Conservation (phyloP, 2,329 filamentous ascomycete species). For the Colletotrichum spinosum region DNA sequence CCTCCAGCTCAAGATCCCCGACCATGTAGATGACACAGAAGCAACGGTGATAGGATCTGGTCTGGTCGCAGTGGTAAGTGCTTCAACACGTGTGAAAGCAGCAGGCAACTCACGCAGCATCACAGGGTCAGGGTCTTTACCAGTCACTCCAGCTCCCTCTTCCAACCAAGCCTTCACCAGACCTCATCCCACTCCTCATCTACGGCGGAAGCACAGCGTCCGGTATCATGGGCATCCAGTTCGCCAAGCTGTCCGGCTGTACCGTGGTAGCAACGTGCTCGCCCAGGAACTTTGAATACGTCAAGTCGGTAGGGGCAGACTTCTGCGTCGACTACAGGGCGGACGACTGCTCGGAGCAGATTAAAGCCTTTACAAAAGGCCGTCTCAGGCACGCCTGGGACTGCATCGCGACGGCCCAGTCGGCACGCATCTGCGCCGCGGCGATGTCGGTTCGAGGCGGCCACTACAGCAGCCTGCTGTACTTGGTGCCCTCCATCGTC, state of each 20-base stretch:
- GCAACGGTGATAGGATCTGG: constrained; percentile 57
- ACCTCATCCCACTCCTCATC: constrained; percentile 54
- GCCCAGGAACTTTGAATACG: constrained; percentile 51
- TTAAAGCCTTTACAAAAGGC: constrained; percentile 42
- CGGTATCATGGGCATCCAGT: constrained; percentile 63
- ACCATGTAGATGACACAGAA: constrained; percentile 58
- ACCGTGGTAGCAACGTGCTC: constrained; percentile 54
- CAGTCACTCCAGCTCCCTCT: constrained; percentile 57
- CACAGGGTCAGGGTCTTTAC: constrained; percentile 60
- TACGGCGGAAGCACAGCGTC: constrained; percentile 67
- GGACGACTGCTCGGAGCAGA: constrained; percentile 38
- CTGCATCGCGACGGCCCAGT: constrained; percentile 45
- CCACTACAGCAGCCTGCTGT: constrained; percentile 54
- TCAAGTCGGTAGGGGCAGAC: constrained; percentile 57
- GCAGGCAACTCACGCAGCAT: background rate
- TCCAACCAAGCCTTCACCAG: constrained; percentile 53
- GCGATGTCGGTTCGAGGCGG: constrained; percentile 44
- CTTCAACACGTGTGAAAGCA: background rate
- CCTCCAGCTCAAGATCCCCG: constrained; percentile 57
- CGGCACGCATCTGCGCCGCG: constrained; percentile 46
- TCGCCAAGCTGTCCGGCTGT: constrained; percentile 54
- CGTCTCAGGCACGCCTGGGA: constrained; percentile 51
- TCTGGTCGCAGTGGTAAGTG: constrained; percentile 50
- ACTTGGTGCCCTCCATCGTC: constrained; percentile 52
- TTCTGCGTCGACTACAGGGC: constrained; percentile 59